These are phyloP conservation scores for Hortiboletus flavorubellus DNA, from an alignment of 768 basidiomycete genomes.

Conservation along the genomic window DNA sequence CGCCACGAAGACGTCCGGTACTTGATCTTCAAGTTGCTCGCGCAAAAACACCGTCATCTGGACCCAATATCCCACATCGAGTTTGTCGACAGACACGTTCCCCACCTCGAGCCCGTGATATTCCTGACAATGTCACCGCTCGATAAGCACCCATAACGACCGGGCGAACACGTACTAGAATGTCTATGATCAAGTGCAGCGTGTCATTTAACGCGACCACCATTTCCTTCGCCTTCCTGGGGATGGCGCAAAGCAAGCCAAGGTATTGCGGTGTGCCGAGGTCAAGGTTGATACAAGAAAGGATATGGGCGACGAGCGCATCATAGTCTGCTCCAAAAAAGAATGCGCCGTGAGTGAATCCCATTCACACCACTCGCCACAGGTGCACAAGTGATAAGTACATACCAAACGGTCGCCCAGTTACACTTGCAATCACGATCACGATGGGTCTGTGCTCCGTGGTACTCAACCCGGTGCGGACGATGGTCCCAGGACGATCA, in stretches of 20 bases:
- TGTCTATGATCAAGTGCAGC: not conserved
- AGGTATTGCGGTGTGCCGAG: conserved; percentile 10
- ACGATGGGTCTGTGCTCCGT: not conserved
- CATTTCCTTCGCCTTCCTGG: conserved; percentile 1
- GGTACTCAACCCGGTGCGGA: not conserved
- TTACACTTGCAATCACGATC: not conserved
- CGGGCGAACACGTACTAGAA: conserved; percentile 10
- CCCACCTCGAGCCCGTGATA: conserved; percentile 1
- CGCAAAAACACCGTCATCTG: too few relatives aligned
- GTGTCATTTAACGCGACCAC: not conserved
- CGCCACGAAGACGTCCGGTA: too few relatives aligned
- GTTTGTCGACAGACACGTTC: not conserved
- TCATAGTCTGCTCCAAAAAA: conserved; percentile 6
- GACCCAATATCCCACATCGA: not conserved
- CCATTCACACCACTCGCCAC: not conserved
- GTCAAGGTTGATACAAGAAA: conserved; percentile 8
- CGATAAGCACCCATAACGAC: not conserved
- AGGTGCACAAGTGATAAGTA: not conserved
- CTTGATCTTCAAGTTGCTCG: too few relatives aligned
- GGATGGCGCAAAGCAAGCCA: conserved; percentile 6
- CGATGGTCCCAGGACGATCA: not conserved
- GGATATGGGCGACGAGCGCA: conserved; percentile 2
- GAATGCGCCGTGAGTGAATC: not conserved
- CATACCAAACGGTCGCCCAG: conserved; percentile 14
- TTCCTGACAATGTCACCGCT: not conserved